Evolutionary conservation across 2,329 filamentous ascomycete genomes (phyloP), one percentile per base, ranked within the genome.

Genomic region (Aspergillus sp.): DNA sequence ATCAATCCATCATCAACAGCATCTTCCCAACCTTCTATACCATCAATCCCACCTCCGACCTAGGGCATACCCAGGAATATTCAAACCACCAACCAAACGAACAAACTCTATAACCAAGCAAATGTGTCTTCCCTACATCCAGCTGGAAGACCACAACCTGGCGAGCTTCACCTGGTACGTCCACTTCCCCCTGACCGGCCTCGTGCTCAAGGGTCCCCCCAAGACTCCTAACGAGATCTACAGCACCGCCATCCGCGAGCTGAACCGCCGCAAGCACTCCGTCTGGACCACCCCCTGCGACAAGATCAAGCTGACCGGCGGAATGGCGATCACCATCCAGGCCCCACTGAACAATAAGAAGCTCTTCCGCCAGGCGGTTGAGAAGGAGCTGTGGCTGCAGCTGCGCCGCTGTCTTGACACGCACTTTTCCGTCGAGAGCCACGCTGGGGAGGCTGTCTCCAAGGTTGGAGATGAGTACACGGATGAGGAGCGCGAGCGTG

Each of bases 121-220:
- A 35, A 11, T n/a, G n/a, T 35, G 4, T 35, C 33, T 35, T 10
- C 22, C 22, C 22, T 24, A 24, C 7, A 24, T 35, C 33, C 42
- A 44, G 19, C 17, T 44, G 19, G 17, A 44, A 9, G 14, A 26
- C 24, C 20, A 44, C 14, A 24, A 24, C 19, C 3, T 16, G 2
- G 17, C 42, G 19, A n/a, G 4, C 33, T 35, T 35, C 33, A 35
- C 33, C 17, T 53, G 47, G 50, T 55, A 50, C 38, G 47, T 55
- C 19, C 40, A 53, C 26, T 42, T 55, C 41, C 53, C 53, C 20
- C 14, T 53, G 2, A 17, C 13, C 13, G 38, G 38, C 38, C 11
- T 3, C 38, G 17, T 41, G 13, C 38, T 41, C 11, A 41, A 41
- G 38, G 38, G 38, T 41, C 38, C 38, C 16, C 38, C 38, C 38